Evolutionary conservation across 139 green algal species (phyloP).

Genomic region (Limnomonas spitsbergensis): DNA sequence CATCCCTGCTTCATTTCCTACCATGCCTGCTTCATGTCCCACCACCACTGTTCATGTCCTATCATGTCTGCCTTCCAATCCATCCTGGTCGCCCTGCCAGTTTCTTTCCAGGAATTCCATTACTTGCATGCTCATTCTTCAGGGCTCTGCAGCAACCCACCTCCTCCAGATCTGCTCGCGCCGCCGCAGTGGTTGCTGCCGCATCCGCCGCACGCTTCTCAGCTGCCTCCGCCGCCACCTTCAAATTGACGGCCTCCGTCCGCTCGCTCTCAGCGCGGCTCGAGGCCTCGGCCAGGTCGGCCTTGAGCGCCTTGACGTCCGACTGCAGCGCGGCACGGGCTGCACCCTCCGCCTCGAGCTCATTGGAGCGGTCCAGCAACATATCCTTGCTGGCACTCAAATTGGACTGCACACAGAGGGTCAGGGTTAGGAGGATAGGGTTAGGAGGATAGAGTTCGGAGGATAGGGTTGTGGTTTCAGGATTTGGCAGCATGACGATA

Average conservation of each 20-base stretch:
- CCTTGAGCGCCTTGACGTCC: conserved; percentile 7
- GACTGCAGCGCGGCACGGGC: not conserved
- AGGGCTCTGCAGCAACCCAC: not conserved
- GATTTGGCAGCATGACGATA: not conserved
- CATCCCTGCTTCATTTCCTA: not conserved
- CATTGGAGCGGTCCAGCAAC: not conserved
- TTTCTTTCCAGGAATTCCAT: too few species aligned
- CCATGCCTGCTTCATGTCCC: not conserved
- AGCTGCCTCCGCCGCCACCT: not conserved
- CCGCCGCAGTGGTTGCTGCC: not conserved
- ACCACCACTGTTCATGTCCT: too few species aligned
- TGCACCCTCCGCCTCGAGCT: not conserved
- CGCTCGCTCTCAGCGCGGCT: not conserved
- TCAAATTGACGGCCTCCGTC: not conserved
- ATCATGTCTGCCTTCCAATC: too few species aligned
- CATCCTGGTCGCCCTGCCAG: too few species aligned
- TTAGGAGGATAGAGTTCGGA: not conserved
- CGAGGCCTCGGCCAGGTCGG: conserved; percentile 13
- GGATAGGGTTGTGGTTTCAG: not conserved
- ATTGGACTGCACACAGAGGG: not conserved
- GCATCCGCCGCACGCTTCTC: not conserved
- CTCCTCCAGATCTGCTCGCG: not conserved
- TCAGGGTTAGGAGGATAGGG: not conserved
- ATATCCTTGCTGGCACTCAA: not conserved
- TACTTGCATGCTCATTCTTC: not conserved